Percentiles rank a stretch among this genome's conserved stretches.
Evolutionary conservation across 2,329 filamentous ascomycete genomes (phyloP).

Genomic region (Paracoccidioides brasiliensis): DNA sequence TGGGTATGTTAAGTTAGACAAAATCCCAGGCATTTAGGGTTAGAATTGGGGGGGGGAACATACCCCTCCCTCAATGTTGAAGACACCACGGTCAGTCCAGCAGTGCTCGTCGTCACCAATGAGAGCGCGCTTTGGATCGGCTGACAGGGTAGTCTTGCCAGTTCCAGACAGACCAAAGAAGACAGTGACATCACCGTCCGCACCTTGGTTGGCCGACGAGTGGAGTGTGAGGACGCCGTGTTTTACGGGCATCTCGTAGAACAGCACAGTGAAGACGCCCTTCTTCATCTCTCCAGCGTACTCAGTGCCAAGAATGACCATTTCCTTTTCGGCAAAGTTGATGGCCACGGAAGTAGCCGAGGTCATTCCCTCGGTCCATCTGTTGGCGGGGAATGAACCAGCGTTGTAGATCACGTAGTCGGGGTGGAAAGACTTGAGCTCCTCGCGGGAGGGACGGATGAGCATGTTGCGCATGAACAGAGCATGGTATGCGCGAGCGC

Average conservation of each 20-base stretch:
- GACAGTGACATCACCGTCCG: slow-evolving; percentile 87
- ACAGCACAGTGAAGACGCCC: slow-evolving; percentile 96
- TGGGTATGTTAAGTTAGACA: slow-evolving; percentile 1
- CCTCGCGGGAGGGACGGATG: slow-evolving; percentile 79
- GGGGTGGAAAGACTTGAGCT: slow-evolving; percentile 94
- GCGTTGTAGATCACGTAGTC: slow-evolving; percentile 99
- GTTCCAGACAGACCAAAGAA: slow-evolving; percentile 99
- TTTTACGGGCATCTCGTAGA: slow-evolving; percentile 99
- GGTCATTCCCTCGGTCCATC: slow-evolving; percentile 97
- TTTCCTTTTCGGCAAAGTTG: slow-evolving; percentile 99
- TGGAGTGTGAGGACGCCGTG: slow-evolving; percentile 97
- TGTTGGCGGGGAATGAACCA: slow-evolving; percentile 94
- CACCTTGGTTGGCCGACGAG: slow-evolving; percentile 95
- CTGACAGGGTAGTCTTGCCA: slow-evolving; percentile 95
- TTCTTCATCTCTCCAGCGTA: slow-evolving; percentile 98
- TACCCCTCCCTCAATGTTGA: slow-evolving; percentile 94
- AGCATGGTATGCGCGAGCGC: slow-evolving; percentile 96
- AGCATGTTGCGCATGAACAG: slow-evolving; percentile 99
- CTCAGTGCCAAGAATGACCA: slow-evolving; percentile 98
- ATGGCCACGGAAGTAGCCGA: slow-evolving; percentile 95
- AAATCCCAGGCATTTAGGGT: not conserved
- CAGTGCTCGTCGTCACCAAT: slow-evolving; percentile 99
- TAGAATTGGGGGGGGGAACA: slow-evolving; percentile 10
- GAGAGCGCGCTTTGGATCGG: slow-evolving; percentile 87
- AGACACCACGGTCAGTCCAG: slow-evolving; percentile 92